Base-by-base conservation (phyloP, 139 green algal genomes). In the Coccomyxa sp. region DNA sequence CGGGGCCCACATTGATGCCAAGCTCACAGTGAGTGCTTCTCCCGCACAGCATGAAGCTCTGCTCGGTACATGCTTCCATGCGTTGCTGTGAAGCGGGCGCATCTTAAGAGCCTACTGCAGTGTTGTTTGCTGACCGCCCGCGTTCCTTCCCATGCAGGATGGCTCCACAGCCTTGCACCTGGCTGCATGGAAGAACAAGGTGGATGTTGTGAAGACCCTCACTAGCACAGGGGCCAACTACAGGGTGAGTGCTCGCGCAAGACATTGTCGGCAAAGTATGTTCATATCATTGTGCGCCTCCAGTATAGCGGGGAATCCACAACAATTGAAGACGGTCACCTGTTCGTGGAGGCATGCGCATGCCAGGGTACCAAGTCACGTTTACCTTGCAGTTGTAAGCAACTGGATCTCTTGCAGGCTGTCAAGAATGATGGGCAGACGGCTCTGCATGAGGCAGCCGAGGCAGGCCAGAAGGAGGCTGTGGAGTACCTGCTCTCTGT, bases 81-180 rank as follows among this genome's bases (percentile, higher is more conserved):
- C 14, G 12, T 58, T 58, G 12, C 44, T 12, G 16, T 12, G 12
- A 12, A 29, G 44, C 44, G 12, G 44, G 22, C 9, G 29, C 14
- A n/a, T 16, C 27, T n/a, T 73, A 73, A 16, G 9, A n/a, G 14
- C n/a, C 9, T 36, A 39, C 31, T 36, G 70, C 33, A 8, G n/a
- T 75, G 3, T 24, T 75, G 70, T 34, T 44, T 55, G 39, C 33
- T 31, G 33, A 5, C 2, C 2, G 33, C 18, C n/a, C n/a, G n/a
- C n/a, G n/a, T n/a, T n/a, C n/a, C n/a, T n/a, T n/a, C n/a, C n/a
- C 39, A 68, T 75, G 29, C 44, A 77, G 50, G 78, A 78, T 31
- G 78, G 78, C 2, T 75, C 81, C 22, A 88, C 83, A 31, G 76
- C 83, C 27, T n/a, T 85, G 44, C 80, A 85, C 38, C 64, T 88